Evolutionary conservation across 345 rosid genomes (phyloP).

Genomic region (Angophora floribunda): DNA sequence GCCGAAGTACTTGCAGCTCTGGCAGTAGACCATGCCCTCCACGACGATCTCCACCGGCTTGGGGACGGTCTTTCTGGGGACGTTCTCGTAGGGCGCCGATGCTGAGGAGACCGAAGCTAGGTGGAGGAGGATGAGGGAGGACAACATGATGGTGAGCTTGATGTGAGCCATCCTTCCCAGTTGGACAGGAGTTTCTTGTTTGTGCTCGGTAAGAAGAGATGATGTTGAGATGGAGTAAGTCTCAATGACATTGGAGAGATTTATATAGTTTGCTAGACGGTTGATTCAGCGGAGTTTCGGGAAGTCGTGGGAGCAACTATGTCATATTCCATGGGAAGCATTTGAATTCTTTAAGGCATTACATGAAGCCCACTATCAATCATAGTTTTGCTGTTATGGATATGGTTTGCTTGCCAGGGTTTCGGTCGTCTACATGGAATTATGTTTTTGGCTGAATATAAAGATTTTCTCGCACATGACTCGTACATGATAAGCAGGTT

Average conservation of each 20-base stretch:
- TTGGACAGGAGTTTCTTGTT: background rate
- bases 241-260: background rate
- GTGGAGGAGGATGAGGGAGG: conserved; percentile 1
- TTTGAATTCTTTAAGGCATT: background rate
- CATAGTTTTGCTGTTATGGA: background rate
- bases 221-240: background rate
- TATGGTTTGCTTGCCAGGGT: background rate
- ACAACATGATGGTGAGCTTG: background rate
- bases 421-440: background rate
- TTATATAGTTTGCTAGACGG: background rate
- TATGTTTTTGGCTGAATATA: background rate
- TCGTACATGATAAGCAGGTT: background rate
- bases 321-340: background rate
- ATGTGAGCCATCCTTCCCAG: background rate
- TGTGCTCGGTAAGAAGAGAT: background rate
- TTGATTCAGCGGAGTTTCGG: background rate
- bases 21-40: conserved; percentile 88
- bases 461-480: fast-evolving
- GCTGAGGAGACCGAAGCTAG: conserved; percentile 12
- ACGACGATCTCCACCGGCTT: conserved; percentile 42
- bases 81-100: background rate
- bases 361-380: background rate
- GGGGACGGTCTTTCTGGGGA: conserved; percentile 1
- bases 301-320: conserved; percentile 24
- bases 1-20: conserved; percentile 51